Percentiles rank a stretch among this genome's conserved stretches.
Conservation (phyloP, 2,329 filamentous ascomycete species). For the Tolypocladium album region DNA sequence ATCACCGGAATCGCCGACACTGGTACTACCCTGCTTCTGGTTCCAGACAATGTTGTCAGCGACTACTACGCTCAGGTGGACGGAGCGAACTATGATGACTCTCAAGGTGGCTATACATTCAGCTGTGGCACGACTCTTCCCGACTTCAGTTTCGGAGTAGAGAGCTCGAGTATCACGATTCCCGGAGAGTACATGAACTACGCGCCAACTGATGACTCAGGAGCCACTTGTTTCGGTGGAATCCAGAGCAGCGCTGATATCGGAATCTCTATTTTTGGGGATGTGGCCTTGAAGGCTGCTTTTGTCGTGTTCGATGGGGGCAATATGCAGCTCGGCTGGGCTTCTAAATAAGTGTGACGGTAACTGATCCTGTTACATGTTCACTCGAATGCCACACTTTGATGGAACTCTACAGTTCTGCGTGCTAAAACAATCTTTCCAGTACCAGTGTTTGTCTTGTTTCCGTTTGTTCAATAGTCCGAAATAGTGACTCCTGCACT, state of each 20-base stretch:
- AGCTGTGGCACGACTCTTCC: constrained; percentile 33
- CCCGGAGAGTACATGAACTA: constrained; percentile 44
- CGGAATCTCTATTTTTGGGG: constrained; percentile 46
- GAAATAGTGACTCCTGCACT: too few species aligned
- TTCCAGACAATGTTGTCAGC: constrained; percentile 38
- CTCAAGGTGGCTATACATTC: constrained; percentile 23
- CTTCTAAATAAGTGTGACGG: constrained; percentile 2
- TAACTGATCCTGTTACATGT: too few species aligned
- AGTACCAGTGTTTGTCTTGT: too few species aligned
- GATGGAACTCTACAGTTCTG: neutral
- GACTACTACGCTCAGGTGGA: constrained; percentile 34
- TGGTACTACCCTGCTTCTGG: constrained; percentile 52
- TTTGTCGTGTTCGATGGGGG: constrained; percentile 46
- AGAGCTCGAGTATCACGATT: constrained; percentile 42
- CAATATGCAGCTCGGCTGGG: constrained; percentile 37
- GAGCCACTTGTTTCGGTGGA: constrained; percentile 52
- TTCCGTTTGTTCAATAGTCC: too few species aligned
- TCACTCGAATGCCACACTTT: neutral
- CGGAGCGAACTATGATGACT: constrained; percentile 20
- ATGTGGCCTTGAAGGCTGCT: constrained; percentile 49
- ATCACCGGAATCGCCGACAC: constrained; percentile 42
- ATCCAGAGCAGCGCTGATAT: constrained; percentile 43
- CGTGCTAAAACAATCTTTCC: neutral
- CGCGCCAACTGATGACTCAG: constrained; percentile 24
- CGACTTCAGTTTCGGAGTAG: constrained; percentile 43